Base-by-base conservation (phyloP, 257 asterid genomes). In the Nicotiana benthamiana region DNA sequence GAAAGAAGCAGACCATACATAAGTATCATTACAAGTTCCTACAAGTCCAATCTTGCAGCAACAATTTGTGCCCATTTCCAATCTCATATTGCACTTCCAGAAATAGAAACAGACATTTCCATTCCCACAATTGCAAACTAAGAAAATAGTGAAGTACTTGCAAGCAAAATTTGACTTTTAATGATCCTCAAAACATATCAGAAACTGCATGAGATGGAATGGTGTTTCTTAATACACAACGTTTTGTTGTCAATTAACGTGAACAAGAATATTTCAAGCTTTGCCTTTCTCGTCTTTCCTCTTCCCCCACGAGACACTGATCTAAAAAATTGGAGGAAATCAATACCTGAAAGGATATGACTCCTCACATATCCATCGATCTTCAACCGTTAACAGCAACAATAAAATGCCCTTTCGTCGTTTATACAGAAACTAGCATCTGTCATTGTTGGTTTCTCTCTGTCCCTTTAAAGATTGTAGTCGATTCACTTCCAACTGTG, bases 381-480 rank as follows among this genome's bases (percentile, higher is more conserved):
- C 82, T 62, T 24, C 54, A 79, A 0, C 28, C 74, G 18, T 2
- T 40, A 1, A 40, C 48, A 40, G 0, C 48, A 40, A 2, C 48
- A 1, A 40, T 15, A 32, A 61, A 68, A 75, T 27, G 8, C 54
- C 32, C 26, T 43, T 27, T 17, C 54, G 43, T 68, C 68, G 20
- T 59, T 34, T 1, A 0, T 20, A 77, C n/a, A 40, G 68, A 79
- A 77, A 56, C 83, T 86, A 89, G 54, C 83, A 81, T 24, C 76
- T 84, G 63, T 86, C 90, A 4, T 63, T 84, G 83, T 64, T 82
- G 80, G 84, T 64, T 87, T 91, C 87, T 65, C 81, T 80, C 80
- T 88, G 87, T 79, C 80, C 61, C 40, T 85, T 86, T 51, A 83
- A 68, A 48, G 85, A 76, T 82, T 89, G 74, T 16, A 83, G 24